Evolutionary conservation across 257 asterid species (phyloP).

Genomic region (Solanum phureja): DNA sequence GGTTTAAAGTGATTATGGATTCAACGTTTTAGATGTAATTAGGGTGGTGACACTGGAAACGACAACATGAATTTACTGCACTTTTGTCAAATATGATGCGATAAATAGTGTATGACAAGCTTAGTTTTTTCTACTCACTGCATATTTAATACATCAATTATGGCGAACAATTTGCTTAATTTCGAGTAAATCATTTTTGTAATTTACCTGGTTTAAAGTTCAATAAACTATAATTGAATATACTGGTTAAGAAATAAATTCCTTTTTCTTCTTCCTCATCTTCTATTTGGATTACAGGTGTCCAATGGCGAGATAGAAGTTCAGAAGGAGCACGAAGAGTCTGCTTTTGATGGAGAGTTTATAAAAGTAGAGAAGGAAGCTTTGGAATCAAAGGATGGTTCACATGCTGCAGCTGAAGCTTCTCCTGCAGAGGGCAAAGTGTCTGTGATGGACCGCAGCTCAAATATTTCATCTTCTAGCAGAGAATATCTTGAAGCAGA

Average conservation of each 20-base stretch:
- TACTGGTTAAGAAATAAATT: neutral
- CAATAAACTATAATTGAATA: neutral
- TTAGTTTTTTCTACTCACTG: neutral
- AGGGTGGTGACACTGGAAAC: neutral
- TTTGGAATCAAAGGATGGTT: constrained; percentile 26
- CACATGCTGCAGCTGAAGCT: constrained; percentile 7
- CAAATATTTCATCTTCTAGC: constrained; percentile 16
- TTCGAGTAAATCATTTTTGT: neutral
- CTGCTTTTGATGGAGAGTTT: constrained; percentile 62
- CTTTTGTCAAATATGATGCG: neutral
- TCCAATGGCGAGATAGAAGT: constrained; percentile 16
- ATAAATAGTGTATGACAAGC: neutral
- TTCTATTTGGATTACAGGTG: neutral
- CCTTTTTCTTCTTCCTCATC: neutral
- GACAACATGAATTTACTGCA: neutral
- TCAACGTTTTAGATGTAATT: neutral
- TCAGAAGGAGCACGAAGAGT: constrained; percentile 55
- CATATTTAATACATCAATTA: neutral
- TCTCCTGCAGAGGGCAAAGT: constrained; percentile 13
- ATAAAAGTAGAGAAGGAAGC: constrained; percentile 78
- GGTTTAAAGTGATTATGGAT: neutral
- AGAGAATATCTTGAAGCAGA: constrained; percentile 43
- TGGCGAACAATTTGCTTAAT: neutral
- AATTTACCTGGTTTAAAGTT: neutral
- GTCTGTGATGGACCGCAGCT: constrained; percentile 3